Percentiles rank a stretch among this genome's conserved stretches.
Evolutionary conservation across 2,329 filamentous ascomycete species (phyloP).

Genomic region (Diplodia mutila): DNA sequence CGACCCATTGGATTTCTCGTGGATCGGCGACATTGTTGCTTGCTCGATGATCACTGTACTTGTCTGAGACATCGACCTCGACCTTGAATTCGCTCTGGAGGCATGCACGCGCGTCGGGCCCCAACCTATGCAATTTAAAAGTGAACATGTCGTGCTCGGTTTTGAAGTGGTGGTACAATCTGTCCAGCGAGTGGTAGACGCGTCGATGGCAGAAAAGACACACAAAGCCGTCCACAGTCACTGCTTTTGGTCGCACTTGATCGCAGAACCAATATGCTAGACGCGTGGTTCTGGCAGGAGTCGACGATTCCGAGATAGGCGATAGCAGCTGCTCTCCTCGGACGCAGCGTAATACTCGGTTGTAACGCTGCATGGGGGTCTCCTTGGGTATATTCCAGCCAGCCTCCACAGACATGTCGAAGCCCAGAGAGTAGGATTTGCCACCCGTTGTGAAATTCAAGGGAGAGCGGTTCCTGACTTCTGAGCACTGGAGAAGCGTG

Average conservation of each 20-base stretch:
- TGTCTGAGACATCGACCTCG: conserved; percentile 31
- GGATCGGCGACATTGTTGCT: conserved; percentile 35
- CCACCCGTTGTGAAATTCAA: not conserved
- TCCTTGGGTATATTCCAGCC: conserved; percentile 30
- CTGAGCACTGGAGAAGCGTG: conserved; percentile 36
- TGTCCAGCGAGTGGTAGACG: conserved; percentile 28
- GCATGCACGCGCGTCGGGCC: conserved; percentile 11
- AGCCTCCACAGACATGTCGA: conserved; percentile 34
- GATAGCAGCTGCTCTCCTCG: conserved; percentile 8
- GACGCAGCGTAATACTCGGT: conserved; percentile 29
- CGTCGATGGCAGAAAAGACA: conserved; percentile 33
- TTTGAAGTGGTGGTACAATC: conserved; percentile 42
- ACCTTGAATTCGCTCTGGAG: conserved; percentile 29
- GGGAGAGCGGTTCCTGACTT: not conserved
- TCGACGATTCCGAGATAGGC: conserved; percentile 8
- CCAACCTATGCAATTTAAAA: conserved; percentile 29
- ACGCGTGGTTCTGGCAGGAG: not conserved
- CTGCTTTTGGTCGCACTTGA: conserved; percentile 27
- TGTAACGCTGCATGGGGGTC: conserved; percentile 34
- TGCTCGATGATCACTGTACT: conserved; percentile 32
- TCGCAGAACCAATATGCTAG: conserved; percentile 28
- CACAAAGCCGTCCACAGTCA: conserved; percentile 18
- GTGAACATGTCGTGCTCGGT: conserved; percentile 42
- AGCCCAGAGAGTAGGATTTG: conserved; percentile 30
- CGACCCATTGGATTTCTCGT: conserved; percentile 37